These are phyloP conservation scores for Galerina sulciceps DNA, from an alignment of 768 basidiomycete genomes.

Conservation along the genomic window DNA sequence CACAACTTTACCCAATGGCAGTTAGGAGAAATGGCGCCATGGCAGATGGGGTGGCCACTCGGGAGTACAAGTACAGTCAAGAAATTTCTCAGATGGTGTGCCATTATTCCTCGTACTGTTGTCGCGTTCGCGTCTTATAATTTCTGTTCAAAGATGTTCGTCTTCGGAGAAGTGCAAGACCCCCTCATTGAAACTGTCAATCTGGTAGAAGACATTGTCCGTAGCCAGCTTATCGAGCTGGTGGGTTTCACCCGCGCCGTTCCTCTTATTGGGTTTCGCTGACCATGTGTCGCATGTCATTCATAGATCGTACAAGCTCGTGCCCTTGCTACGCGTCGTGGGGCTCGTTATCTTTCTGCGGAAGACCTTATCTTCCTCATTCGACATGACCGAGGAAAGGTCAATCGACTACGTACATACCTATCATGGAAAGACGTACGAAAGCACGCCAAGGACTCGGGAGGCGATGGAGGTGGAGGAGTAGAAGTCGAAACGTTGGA, in stretches of 20 bases:
- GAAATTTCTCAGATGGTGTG: constrained; percentile 94
- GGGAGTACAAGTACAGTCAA: constrained; percentile 85
- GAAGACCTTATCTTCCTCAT: constrained; percentile 98
- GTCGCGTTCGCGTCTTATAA: neutral
- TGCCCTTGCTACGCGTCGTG: constrained; percentile 77
- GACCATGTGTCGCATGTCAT: neutral
- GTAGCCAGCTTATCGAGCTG: constrained; percentile 88
- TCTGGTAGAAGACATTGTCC: constrained; percentile 94
- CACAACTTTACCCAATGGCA: constrained; percentile 15
- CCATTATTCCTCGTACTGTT: neutral
- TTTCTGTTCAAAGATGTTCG: constrained; percentile 75
- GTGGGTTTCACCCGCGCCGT: constrained; percentile 41
- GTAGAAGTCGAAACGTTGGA: constrained; percentile 85
- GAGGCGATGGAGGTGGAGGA: constrained; percentile 78
- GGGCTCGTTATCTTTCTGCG: constrained; percentile 83
- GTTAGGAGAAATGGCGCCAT: constrained; percentile 8
- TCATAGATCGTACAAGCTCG: constrained; percentile 87
- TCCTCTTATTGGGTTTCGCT: neutral
- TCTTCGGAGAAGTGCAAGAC: constrained; percentile 94
- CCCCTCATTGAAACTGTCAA: constrained; percentile 87
- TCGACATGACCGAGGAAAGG: constrained; percentile 90
- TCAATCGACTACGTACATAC: constrained; percentile 91
- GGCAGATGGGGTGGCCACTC: constrained; percentile 4
- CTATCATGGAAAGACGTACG: constrained; percentile 97
- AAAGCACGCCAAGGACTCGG: constrained; percentile 91